A percentile compares a stretch with the other conserved stretches of the same genome.
Evolutionary conservation across 2,329 filamentous ascomycete genomes (phyloP).

Genomic region (Pleurostoma richardsiae): DNA sequence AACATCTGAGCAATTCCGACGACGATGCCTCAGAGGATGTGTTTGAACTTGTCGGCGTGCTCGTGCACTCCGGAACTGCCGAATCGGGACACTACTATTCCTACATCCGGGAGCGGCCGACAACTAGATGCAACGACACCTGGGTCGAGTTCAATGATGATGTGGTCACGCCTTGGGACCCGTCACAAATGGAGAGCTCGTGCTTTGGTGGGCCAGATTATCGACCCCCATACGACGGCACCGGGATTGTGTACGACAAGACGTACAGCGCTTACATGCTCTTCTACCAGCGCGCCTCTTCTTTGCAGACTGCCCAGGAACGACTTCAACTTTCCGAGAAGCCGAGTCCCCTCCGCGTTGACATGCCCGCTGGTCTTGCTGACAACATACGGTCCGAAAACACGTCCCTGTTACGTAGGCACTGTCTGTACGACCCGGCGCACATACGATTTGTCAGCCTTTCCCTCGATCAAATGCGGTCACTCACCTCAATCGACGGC

Average conservation of each 20-base stretch:
- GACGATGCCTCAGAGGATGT: constrained; percentile 59
- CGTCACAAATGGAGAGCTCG: constrained; percentile 63
- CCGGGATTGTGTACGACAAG: constrained; percentile 55
- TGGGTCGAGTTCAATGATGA: constrained; percentile 98
- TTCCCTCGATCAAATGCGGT: constrained; percentile 53
- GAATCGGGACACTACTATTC: constrained; percentile 98
- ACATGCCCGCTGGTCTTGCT: constrained; percentile 38
- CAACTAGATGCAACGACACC: constrained; percentile 34
- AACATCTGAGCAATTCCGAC: constrained; percentile 65
- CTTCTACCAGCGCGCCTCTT: constrained; percentile 82
- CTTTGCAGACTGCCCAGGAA: constrained; percentile 50
- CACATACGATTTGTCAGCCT: constrained; percentile 64
- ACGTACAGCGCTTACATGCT: constrained; percentile 93
- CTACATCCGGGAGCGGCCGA: constrained; percentile 77
- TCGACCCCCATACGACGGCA: constrained; percentile 37
- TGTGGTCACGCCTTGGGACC: constrained; percentile 72
- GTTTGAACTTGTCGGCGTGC: constrained; percentile 90
- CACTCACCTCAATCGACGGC: constrained; percentile 25
- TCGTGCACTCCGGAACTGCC: constrained; percentile 89
- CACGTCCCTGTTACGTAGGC: constrained; percentile 65
- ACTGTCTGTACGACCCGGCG: constrained; percentile 71
- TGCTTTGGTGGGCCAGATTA: constrained; percentile 75
- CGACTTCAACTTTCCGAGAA: constrained; percentile 29
- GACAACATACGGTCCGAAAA: constrained; percentile 69
- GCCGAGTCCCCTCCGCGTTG: constrained; percentile 36